These are phyloP conservation scores for Dalbergia cochinchinensis DNA, from an alignment of 306 rosid genomes.

Conservation along the genomic window DNA sequence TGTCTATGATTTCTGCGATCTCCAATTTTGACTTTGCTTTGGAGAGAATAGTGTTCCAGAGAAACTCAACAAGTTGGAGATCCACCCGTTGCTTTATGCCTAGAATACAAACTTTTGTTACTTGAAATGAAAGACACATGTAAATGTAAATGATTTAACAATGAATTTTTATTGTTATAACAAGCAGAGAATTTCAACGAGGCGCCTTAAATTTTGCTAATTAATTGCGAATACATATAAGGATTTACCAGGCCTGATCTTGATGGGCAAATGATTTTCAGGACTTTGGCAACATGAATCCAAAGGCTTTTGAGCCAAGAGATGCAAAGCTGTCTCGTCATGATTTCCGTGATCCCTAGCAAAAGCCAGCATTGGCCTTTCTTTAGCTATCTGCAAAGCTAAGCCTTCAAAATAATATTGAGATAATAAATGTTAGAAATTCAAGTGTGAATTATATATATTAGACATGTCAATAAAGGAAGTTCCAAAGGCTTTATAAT, in stretches of 20 bases:
- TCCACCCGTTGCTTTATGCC: slow-evolving; percentile 22
- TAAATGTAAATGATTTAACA: too few species aligned
- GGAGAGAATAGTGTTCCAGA: slow-evolving; percentile 32
- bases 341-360: not conserved
- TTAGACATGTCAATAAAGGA: not conserved
- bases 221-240: not conserved
- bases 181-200: not conserved
- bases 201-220: not conserved
- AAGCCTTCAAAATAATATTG: slow-evolving; percentile 31
- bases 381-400: slow-evolving; percentile 26
- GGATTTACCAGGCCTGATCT: slow-evolving; percentile 37
- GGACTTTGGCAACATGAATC: slow-evolving; percentile 11
- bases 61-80: slow-evolving; percentile 40
- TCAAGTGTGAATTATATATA: too few species aligned
- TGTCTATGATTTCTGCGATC: not conserved
- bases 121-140: not conserved
- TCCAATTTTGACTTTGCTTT: not conserved
- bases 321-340: slow-evolving; percentile 43
- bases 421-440: too few species aligned
- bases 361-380: not conserved
- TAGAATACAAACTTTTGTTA: not conserved
- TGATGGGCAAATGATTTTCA: not conserved
- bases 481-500: too few species aligned
- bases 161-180: too few species aligned
- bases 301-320: slow-evolving; percentile 34